Evolutionary conservation across 2,329 filamentous ascomycete genomes (phyloP).

Genomic region (Raffaelea albimanens): DNA sequence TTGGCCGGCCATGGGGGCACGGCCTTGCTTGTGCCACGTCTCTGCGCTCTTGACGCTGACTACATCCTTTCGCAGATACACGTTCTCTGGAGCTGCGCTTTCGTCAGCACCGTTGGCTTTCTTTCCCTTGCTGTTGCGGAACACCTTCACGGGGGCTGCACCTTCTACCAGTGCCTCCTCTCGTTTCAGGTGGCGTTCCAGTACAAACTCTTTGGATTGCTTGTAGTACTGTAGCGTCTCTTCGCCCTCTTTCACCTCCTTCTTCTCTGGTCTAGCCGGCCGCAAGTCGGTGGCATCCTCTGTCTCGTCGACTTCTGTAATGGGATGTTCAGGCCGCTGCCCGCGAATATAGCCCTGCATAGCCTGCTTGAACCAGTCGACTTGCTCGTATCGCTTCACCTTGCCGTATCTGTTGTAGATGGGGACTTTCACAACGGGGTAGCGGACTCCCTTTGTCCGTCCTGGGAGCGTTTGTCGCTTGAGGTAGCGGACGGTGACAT

Average conservation of each 20-base stretch:
- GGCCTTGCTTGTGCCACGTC: slow-evolving; percentile 95
- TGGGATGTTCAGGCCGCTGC: slow-evolving; percentile 30
- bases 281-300: slow-evolving; percentile 74
- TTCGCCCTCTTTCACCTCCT: slow-evolving; percentile 62
- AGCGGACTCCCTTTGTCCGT: slow-evolving; percentile 75
- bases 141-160: slow-evolving; percentile 62
- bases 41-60: slow-evolving; percentile 82
- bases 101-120: slow-evolving; percentile 16
- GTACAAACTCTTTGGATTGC: slow-evolving; percentile 71
- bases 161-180: slow-evolving; percentile 75
- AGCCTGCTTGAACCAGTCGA: slow-evolving; percentile 74
- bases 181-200: slow-evolving; percentile 78
- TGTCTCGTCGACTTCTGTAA: slow-evolving; percentile 64
- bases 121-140: slow-evolving; percentile 58
- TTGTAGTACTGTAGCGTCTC: slow-evolving; percentile 87
- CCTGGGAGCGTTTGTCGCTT: slow-evolving; percentile 75
- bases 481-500: slow-evolving; percentile 87
- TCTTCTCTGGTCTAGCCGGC: slow-evolving; percentile 62
- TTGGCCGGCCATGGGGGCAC: slow-evolving; percentile 61
- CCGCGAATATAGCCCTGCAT: slow-evolving; percentile 62
- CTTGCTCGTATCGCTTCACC: slow-evolving; percentile 63
- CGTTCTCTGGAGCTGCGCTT: slow-evolving; percentile 54
- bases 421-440: slow-evolving; percentile 71
- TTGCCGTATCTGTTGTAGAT: slow-evolving; percentile 71
- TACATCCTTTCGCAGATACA: slow-evolving; percentile 72